Base-by-base conservation (phyloP, 352 stramenopile genomes). In the Phytophthora palmivora region DNA sequence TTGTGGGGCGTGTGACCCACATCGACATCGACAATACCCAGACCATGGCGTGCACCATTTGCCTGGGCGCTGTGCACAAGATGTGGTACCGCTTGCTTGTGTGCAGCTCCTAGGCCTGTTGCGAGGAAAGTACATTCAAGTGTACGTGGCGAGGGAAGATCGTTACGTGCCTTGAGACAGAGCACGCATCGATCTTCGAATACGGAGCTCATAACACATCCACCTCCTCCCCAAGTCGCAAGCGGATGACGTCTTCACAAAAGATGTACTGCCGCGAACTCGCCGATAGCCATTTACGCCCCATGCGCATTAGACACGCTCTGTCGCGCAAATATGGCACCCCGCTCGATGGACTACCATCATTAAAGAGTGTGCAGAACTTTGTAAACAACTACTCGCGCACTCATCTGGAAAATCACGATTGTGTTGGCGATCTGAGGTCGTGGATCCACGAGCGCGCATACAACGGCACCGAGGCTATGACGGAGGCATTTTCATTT, bases 401-500 rank as follows among this genome's bases (percentile, higher is more conserved):
- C 8, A 8, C 26, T 4, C 26, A 32, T 32, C 26, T 32, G 4
- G 8, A 8, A 8, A 32, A 32, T 8, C 4, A 32, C 26, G 26
- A 32, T 8, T 8, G 8, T 32, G 26, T 32, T 32, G 26, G 26
- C 26, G 26, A 32, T 8, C 4, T 32, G 4, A 32, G 26, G 26
- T 4, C 4, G 26, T 32, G 26, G 26, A 32, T 32, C 26, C 26
- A 32, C 26, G 4, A 4, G 26, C 26, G 8, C 26, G 8, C 8
- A 8, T 32, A 9, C 26, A 32, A 4, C 26, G 26, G 8, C 26
- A 8, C 4, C 26, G 26, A 32, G 8, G 8, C 26, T 9, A 43
- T 55, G 34, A 24, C 1, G 9, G 32, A 55, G 47, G 2, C 47
- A 14, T 55, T 55, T 16, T 45, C 47, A 4, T 44, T 55, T 36